Conservation (phyloP, 257 asterid genomes). For the Solanum pinnatisectum region DNA sequence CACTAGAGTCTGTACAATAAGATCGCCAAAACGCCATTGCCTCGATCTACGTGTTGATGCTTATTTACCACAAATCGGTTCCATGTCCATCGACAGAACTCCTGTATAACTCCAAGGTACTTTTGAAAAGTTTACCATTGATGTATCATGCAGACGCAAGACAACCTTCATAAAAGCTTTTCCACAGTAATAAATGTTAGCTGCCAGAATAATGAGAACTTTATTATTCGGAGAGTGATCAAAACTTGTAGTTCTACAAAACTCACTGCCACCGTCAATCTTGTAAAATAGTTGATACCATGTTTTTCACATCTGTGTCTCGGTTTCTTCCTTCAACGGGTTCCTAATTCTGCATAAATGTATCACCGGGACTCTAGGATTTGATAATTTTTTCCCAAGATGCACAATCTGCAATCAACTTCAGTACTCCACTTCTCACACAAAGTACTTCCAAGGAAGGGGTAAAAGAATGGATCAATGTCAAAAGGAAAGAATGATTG, state of each 20-base stretch:
- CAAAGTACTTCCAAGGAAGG: conserved; percentile 7
- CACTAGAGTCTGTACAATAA: neutral
- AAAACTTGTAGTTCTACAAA: neutral
- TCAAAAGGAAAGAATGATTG: conserved; percentile 1
- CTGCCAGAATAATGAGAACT: neutral
- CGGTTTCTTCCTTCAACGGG: neutral
- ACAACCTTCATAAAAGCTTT: neutral
- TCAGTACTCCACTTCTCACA: neutral
- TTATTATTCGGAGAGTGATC: neutral
- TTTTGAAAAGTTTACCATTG: neutral
- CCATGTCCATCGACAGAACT: neutral
- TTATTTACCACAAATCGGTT: neutral
- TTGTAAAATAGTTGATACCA: neutral
- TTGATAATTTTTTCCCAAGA: neutral
- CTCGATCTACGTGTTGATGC: neutral
- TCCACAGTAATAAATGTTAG: neutral
- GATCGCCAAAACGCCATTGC: neutral
- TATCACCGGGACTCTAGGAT: neutral
- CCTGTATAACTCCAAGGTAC: neutral
- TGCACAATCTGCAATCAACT: neutral
- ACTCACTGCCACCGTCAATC: neutral
- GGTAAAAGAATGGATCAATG: conserved; percentile 16
- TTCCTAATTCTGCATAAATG: neutral
- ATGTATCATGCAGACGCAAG: neutral
- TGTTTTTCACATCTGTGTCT: neutral